phyloP scores from a whole-genome alignment of 2,329 filamentous ascomycete genomes.

The Uncinocarpus reesii region DNA sequence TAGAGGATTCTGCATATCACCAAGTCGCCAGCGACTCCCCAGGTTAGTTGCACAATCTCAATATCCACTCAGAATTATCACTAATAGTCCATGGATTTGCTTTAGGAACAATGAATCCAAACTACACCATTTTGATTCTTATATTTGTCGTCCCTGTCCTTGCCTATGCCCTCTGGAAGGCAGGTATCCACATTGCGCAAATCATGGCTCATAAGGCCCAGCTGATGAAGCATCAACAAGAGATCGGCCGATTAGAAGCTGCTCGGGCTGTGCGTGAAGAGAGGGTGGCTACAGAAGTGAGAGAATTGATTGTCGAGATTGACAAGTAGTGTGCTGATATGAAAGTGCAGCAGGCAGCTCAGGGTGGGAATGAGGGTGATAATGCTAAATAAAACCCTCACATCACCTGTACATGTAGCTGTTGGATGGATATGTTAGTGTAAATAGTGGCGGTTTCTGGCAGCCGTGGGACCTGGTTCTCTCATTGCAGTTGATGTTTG shows the following conservation, averaged over 20 bases:
- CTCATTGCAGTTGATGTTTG: background rate
- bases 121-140: constrained; percentile 21
- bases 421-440: background rate
- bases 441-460: no score
- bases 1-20: no score
- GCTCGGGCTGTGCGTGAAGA: constrained; percentile 4
- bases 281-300: constrained; percentile 2
- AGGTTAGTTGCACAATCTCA: background rate
- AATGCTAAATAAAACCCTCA: background rate
- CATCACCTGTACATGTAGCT: background rate
- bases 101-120: constrained; percentile 18
- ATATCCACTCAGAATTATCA: background rate
- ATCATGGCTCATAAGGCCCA: constrained; percentile 8
- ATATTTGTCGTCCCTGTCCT: constrained; percentile 21
- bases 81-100: background rate
- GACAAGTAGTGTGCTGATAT: background rate
- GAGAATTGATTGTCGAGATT: background rate
- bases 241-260: constrained; percentile 19
- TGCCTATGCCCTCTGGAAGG: constrained; percentile 19
- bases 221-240: constrained; percentile 17
- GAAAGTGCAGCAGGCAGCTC: background rate
- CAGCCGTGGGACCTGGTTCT: no score
- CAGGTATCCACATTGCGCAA: constrained; percentile 17
- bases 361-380: background rate
- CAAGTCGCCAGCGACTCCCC: no score